A percentile compares a stretch with the other conserved stretches of the same genome.
phyloP scores from a whole-genome alignment of 176 grass and related monocot genomes.

The Aegilops longissima region DNA sequence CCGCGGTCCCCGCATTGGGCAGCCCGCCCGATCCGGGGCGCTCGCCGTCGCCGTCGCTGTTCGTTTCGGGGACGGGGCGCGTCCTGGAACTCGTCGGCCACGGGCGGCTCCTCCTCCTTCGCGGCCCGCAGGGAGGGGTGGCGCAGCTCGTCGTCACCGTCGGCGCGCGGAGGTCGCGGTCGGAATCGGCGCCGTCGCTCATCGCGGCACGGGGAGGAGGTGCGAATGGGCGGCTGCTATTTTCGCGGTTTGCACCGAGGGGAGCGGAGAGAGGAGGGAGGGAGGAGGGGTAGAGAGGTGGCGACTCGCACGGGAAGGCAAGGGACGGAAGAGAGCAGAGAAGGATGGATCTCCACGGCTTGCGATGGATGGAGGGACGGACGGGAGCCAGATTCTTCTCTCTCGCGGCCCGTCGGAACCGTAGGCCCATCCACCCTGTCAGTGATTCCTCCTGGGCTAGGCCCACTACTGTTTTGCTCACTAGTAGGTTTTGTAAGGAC shows the following conservation, averaged over 20 bases:
- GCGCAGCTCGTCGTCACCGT: constrained; percentile 30
- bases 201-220: constrained; percentile 29
- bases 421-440: not conserved
- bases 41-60: constrained; percentile 37
- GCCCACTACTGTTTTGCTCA: not conserved
- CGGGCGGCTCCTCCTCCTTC: constrained; percentile 32
- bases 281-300: constrained; percentile 25
- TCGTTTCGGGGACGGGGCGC: constrained; percentile 14
- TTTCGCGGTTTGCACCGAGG: constrained; percentile 52
- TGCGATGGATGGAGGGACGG: constrained; percentile 26
- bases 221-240: constrained; percentile 48
- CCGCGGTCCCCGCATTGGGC: constrained; percentile 28
- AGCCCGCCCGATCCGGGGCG: constrained; percentile 37
- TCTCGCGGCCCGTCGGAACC: not conserved
- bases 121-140: not conserved
- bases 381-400: not conserved
- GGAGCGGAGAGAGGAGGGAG: not conserved
- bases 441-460: not conserved
- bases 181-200: constrained; percentile 41
- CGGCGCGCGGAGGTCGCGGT: constrained; percentile 29
- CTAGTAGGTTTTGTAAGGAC: too few species aligned
- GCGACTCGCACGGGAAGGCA: constrained; percentile 6
- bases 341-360: constrained; percentile 62
- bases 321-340: not conserved
- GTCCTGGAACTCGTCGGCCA: constrained; percentile 20